Evolutionary conservation across 2,329 filamentous ascomycete genomes (phyloP).

Genomic region (Pseudogymnoascus verrucosus): DNA sequence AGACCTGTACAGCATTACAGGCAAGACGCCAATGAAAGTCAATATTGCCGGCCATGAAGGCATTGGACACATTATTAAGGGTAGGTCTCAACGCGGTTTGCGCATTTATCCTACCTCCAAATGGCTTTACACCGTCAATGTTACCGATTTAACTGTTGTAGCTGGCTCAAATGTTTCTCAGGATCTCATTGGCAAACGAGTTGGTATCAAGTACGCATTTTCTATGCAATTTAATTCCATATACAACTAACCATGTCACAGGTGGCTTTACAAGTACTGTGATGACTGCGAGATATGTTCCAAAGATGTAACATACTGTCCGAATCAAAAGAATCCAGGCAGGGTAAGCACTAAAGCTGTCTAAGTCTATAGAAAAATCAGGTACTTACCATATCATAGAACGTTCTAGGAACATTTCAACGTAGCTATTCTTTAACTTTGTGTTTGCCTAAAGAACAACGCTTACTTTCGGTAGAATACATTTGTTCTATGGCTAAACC

Average conservation of each 20-base stretch:
- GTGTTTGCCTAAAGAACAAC: neutral
- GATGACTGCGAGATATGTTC: neutral
- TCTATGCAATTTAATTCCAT: neutral
- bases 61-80: neutral
- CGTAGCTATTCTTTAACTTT: neutral
- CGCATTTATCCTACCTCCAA: neutral
- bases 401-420: neutral
- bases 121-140: neutral
- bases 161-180: neutral
- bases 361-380: neutral
- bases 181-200: neutral
- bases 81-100: neutral
- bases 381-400: neutral
- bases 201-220: neutral
- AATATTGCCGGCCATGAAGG: slow-evolving; percentile 4
- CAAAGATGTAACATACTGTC: neutral
- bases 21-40: neutral
- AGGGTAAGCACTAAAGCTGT: neutral
- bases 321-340: neutral
- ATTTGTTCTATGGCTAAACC: neutral
- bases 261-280: neutral
- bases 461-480: neutral
- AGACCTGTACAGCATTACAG: neutral
- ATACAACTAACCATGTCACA: neutral
- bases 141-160: neutral